Base-by-base conservation (phyloP, 1,139 yeast species). In the Pichia cactophila region DNA sequence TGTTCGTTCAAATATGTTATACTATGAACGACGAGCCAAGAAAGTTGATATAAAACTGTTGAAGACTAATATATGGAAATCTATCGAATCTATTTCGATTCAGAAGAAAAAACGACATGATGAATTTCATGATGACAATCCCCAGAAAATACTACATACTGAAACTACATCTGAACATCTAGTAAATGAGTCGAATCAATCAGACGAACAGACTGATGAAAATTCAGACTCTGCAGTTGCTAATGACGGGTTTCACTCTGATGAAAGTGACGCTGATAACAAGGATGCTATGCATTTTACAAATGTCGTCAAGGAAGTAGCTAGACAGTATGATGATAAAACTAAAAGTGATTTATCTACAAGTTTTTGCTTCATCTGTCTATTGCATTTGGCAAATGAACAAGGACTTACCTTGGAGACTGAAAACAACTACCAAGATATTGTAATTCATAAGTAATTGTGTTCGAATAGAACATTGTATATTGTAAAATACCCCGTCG, bases 281-380 rank as follows among this genome's bases (percentile, higher is more conserved):
- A 16, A 16, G 23, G 41, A 38, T 23, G 26, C 41, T 8, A 45
- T 64, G 45, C 59, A 53, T 41, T 65, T 65, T 41, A 61, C 68
- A 2, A 59, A 65, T 4, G 66, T 71, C 38, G 71, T 71, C 33
- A 65, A 67, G n/a, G 63, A 67, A 12, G 68, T 77, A 45, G 70
- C 75, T 12, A 59, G 58, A 26, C 69, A 70, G 64, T 78, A 78
- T 57, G 61, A 68, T 9, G 57, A 67, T 2, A 76, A 72, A 47
- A 70, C 68, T 50, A 68, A 67, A 47, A 64, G 69, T 44, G 80
- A 77, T 51, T 58, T 77, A 28, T 74, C 80, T 8, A 76, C 81
- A 4, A 76, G 81, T 69, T 77, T 74, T 59, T 77, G 78, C 54
- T 78, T 78, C 56, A 78, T 78, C 49, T 77, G 82, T 59, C 62